phyloP scores from a whole-genome alignment of 2,329 filamentous ascomycete genomes.

The Ilyonectria destructans region DNA sequence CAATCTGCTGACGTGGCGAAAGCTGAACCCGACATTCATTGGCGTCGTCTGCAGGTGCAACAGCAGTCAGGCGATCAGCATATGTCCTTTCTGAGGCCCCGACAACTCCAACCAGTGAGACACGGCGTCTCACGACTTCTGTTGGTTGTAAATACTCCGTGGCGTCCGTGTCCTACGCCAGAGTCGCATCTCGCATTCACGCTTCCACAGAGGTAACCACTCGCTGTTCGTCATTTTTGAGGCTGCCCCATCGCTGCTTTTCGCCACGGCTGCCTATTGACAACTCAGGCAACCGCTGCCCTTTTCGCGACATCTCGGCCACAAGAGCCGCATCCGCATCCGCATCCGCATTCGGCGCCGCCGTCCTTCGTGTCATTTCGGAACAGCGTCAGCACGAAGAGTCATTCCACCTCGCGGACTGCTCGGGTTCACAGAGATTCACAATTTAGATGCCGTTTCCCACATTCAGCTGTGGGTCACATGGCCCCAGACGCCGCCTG shows the following conservation, averaged over 20 bases:
- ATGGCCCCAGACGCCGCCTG: constrained; percentile 8
- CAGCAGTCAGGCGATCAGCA: constrained; percentile 38
- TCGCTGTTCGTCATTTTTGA: background rate
- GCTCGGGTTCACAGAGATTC: background rate
- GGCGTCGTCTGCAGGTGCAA: constrained; percentile 26
- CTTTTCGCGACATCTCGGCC: background rate
- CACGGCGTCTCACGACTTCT: background rate
- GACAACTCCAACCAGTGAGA: background rate
- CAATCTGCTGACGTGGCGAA: constrained; percentile 44
- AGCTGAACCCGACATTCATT: constrained; percentile 19
- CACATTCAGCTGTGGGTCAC: constrained; percentile 22
- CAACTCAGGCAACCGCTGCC: background rate
- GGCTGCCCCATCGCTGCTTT: constrained; percentile 3
- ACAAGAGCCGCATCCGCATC: constrained; percentile 4
- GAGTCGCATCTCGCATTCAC: background rate
- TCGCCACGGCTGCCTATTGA: constrained; percentile 16
- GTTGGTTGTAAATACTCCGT: background rate
- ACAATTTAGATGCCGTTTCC: background rate
- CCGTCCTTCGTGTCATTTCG: constrained; percentile 8
- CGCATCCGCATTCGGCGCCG: background rate
- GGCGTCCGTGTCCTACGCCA: constrained; percentile 1
- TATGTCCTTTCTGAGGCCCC: constrained; percentile 1
- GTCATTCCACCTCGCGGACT: constrained; percentile 1
- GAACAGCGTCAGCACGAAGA: constrained; percentile 14
- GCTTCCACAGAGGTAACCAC: background rate